Percentiles rank a stretch among this genome's conserved stretches.
These are phyloP conservation scores for Globisporangium spiculum DNA, from an alignment of 352 stramenopile species.

Conservation along the genomic window DNA sequence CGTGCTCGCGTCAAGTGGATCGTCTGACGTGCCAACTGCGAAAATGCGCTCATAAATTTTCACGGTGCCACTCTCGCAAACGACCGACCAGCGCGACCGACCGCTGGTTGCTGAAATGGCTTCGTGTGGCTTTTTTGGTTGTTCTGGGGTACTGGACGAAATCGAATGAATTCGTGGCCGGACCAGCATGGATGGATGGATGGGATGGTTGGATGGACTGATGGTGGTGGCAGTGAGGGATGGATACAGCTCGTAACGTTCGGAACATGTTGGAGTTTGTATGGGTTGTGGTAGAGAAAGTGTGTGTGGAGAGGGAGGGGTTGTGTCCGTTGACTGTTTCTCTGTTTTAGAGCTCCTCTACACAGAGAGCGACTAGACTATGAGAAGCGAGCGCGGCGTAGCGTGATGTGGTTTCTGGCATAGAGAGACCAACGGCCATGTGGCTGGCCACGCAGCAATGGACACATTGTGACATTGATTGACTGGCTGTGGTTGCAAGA, in stretches of 20 bases:
- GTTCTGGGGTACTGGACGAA: background rate
- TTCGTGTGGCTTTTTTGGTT: background rate
- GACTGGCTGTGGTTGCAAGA: background rate
- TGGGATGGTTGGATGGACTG: no score
- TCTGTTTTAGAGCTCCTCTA: background rate
- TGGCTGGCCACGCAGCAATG: background rate
- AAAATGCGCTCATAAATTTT: conserved; percentile 9
- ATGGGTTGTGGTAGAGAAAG: background rate
- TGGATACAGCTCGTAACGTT: background rate
- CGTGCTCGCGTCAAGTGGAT: background rate
- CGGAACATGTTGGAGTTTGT: background rate
- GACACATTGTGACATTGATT: background rate
- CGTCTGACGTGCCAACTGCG: conserved; percentile 11
- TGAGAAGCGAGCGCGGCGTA: background rate
- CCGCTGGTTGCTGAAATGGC: background rate
- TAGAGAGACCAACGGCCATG: background rate
- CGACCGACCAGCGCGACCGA: background rate
- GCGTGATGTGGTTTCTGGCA: background rate
- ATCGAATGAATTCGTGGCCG: background rate
- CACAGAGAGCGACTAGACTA: background rate
- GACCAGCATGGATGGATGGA: background rate
- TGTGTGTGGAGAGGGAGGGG: background rate
- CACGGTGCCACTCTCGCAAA: background rate
- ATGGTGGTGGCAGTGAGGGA: no score
- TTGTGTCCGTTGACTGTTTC: background rate